These are phyloP conservation scores for Alloascoidea hylecoeti DNA, from an alignment of 805 yeast species.

Conservation along the genomic window DNA sequence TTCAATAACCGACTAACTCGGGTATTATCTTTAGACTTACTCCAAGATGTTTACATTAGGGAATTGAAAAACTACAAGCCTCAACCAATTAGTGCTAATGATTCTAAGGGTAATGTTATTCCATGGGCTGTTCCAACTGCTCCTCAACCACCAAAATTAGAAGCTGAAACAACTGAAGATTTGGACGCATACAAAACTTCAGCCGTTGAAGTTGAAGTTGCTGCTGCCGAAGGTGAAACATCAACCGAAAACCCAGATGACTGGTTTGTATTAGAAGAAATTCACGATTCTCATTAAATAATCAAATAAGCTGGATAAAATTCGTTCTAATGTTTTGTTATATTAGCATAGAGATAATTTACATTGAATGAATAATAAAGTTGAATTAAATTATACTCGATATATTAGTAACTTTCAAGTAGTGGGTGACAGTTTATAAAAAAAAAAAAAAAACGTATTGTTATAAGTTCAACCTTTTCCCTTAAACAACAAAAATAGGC, in stretches of 20 bases:
- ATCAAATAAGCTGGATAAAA: not conserved
- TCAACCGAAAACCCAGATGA: conserved; percentile 14
- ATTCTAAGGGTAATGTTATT: conserved; percentile 67
- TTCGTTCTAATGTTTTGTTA: not conserved
- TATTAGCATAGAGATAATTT: not conserved
- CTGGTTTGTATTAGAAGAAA: conserved; percentile 28
- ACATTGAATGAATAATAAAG: too few species aligned
- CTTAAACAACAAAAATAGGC: too few species aligned
- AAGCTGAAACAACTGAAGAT: conserved; percentile 51
- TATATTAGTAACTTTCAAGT: too few species aligned
- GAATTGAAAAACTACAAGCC: conserved; percentile 88
- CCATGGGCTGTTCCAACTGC: conserved; percentile 74
- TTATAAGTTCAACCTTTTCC: not conserved
- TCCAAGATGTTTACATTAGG: conserved; percentile 75
- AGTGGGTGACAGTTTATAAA: too few species aligned
- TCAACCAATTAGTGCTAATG: conserved; percentile 54
- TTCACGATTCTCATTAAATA: conserved; percentile 17
- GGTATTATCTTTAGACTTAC: conserved; percentile 30
- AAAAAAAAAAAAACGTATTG: not conserved
- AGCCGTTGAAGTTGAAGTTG: conserved; percentile 22
- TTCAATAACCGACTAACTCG: conserved; percentile 11
- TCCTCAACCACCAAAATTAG: conserved; percentile 62
- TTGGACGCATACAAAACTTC: conserved; percentile 50
- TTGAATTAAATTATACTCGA: too few species aligned
- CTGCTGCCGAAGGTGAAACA: conserved; percentile 9